A percentile compares a stretch with the other conserved stretches of the same genome.
Evolutionary conservation across 345 rosid species (phyloP).

Genomic region (Aquilaria sinensis): DNA sequence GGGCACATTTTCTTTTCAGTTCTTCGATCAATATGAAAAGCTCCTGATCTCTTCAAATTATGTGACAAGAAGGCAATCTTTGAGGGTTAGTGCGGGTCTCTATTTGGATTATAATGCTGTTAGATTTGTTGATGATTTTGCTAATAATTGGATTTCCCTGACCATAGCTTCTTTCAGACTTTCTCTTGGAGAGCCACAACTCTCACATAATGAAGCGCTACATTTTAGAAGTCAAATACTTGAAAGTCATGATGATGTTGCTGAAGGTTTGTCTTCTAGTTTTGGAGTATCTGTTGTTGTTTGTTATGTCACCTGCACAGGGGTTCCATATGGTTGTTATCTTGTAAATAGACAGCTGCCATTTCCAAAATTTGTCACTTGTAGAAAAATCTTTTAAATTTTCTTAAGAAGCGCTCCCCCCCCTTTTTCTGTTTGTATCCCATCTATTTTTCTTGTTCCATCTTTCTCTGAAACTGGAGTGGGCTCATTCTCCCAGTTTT

Average conservation of each 20-base stretch:
- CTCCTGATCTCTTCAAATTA: constrained; percentile 85
- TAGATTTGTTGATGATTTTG: constrained; percentile 1
- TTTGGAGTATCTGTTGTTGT: too few relatives aligned
- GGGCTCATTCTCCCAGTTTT: too few relatives aligned
- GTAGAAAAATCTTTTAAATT: too few relatives aligned
- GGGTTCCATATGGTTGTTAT: too few relatives aligned
- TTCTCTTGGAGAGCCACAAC: constrained; percentile 75
- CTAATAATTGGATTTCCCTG: not conserved
- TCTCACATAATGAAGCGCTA: constrained; percentile 83
- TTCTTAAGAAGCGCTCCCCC: too few relatives aligned
- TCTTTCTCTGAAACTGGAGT: too few relatives aligned
- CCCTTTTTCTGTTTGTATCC: too few relatives aligned
- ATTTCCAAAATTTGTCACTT: too few relatives aligned
- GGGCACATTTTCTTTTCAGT: constrained; percentile 43
- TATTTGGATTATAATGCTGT: constrained; percentile 1
- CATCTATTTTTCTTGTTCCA: too few relatives aligned
- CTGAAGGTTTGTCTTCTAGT: constrained; percentile 40
- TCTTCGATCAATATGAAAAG: constrained; percentile 77
- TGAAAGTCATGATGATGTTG: constrained; percentile 85
- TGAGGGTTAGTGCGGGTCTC: constrained; percentile 55
- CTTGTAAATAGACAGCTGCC: too few relatives aligned
- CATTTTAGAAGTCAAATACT: constrained; percentile 69
- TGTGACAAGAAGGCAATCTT: constrained; percentile 94
- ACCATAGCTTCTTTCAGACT: constrained; percentile 79
- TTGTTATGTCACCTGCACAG: too few relatives aligned